Base-by-base conservation (phyloP, 139 green algal species). In the Chlamydomonas sphaeroides region DNA sequence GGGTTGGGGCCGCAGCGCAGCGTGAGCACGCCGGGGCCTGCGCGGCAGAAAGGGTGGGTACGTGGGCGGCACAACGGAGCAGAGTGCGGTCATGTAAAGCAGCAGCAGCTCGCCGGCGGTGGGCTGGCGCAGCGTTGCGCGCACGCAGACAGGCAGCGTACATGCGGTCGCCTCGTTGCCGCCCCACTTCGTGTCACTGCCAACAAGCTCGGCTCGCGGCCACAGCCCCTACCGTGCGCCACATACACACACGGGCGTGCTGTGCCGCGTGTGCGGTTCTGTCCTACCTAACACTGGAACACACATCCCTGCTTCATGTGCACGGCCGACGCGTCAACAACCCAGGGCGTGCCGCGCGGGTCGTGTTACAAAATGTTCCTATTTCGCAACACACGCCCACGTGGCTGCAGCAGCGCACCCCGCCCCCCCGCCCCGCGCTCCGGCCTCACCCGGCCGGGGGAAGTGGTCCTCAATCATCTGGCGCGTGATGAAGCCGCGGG, bases 1-100 rank as follows among this genome's bases (percentile, higher is more conserved):
- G 94, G 91, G 23, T 57, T 80, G 5, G 96, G 96, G 1, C 96
- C 96, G 85, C 96, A 99, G 20, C 89, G 89, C 71, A 98, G 86
- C 14, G 97, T 77, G 81, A 96, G 77, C 10, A 88, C 78, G 70
- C 91, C 83, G 23, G 61, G 32, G 28, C 62, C 82, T 51, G 66
- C 35, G 26, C 6, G 3, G 35, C 35, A 8, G 17, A 69, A 3
- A 33, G 33, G 18, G 33, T 33, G 33, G 8, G 57, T 2, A 36
- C 26, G 14, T 42, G 32, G 32, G 57, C 2, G 25, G 32, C 28
- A 68, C 15, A 41, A 11, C 14, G 32, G 15, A 6, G 11, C 6
- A 26, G 15, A 68, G 25, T 11, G 32, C 3, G 2, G 15, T 7
- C 25, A 11, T 7, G 32, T 2, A 26, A 11, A 14, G 32, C 62